These are phyloP conservation scores for Starmerella stigmatis DNA, from an alignment of 805 yeast species.

Conservation along the genomic window DNA sequence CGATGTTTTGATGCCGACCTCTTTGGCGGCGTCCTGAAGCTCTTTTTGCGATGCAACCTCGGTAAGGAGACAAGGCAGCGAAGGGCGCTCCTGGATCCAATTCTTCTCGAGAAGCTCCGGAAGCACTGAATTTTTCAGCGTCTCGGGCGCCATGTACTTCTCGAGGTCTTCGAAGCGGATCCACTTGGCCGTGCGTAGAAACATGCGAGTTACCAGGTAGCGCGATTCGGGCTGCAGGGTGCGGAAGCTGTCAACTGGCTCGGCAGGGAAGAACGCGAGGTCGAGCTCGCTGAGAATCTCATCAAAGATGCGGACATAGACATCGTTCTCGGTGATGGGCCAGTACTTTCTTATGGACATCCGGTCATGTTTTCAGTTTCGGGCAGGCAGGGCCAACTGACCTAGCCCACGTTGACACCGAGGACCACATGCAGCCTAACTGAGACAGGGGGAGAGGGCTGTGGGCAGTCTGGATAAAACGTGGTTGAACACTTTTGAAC, in stretches of 20 bases:
- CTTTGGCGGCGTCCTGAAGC: slow-evolving; percentile 17
- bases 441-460: too few species aligned
- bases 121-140: slow-evolving; percentile 10
- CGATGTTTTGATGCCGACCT: slow-evolving; percentile 12
- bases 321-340: slow-evolving; percentile 22
- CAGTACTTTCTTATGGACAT: slow-evolving; percentile 20
- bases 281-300: slow-evolving; percentile 23
- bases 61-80: slow-evolving; percentile 12
- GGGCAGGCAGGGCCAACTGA: not conserved
- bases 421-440: too few species aligned
- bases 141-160: slow-evolving; percentile 23
- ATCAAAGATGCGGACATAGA: slow-evolving; percentile 23
- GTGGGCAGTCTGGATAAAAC: too few species aligned
- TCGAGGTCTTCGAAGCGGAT: slow-evolving; percentile 21
- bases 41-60: slow-evolving; percentile 23
- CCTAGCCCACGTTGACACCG: not conserved
- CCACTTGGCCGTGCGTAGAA: slow-evolving; percentile 20
- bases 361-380: not conserved
- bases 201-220: slow-evolving; percentile 23
- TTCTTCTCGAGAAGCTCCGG: slow-evolving; percentile 11
- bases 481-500: too few species aligned
- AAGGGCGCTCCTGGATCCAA: slow-evolving; percentile 17
- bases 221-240: slow-evolving; percentile 14
- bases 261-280: slow-evolving; percentile 9
- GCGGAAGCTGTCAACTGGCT: slow-evolving; percentile 3